Base-by-base conservation (phyloP, 768 basidiomycete species). In the Tylopilus cervinicoccineus region DNA sequence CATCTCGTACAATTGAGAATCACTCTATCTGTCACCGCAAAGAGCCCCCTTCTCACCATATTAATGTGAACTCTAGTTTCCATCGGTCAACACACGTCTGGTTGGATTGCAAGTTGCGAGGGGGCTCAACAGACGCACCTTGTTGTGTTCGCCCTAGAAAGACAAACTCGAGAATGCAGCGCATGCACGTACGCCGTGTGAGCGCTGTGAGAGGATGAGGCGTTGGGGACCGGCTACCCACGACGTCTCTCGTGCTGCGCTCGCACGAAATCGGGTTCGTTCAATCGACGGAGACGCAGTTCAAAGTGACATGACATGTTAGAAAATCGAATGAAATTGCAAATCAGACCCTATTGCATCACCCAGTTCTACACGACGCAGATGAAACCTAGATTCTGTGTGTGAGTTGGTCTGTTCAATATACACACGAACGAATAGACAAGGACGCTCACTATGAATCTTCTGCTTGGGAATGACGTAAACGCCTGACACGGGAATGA, bases 261-360 rank as follows among this genome's bases (percentile, higher is more conserved):
- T 17, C 10, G 12, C 24, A 27, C 17, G 27, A 27, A 5, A 26
- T 17, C 4, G 9, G 17, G 26, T 40, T 38, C 38, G 6, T 53
- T 6, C 47, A 45, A 38, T 40, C 45, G 14, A 29, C 47, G 17
- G 43, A 36, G 20, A 19, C 33, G n/a, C 4, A 11, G 11, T 54
- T 40, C 32, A 22, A 52, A 33, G 43, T 50, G 7, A 54, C 50
- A 14, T 33, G 45, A 22, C 24, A 54, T 17, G 46, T 52, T 5
- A 32, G 26, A 8, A 45, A 45, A 47, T 56, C 52, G 6, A 52
- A 55, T 27, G 51, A 46, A 36, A 38, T 24, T 42, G 54, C 47
- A 6, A n/a, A 38, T 55, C n/a, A 19, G 34, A 34, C 48, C 52
- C 11, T 52, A 50, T 17, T n/a, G 38, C 39, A 5, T 52, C 43